A percentile compares a stretch with the other conserved stretches of the same genome.
These are phyloP conservation scores for Volutella citrinella DNA, from an alignment of 2,329 filamentous ascomycete genomes.

Conservation along the genomic window DNA sequence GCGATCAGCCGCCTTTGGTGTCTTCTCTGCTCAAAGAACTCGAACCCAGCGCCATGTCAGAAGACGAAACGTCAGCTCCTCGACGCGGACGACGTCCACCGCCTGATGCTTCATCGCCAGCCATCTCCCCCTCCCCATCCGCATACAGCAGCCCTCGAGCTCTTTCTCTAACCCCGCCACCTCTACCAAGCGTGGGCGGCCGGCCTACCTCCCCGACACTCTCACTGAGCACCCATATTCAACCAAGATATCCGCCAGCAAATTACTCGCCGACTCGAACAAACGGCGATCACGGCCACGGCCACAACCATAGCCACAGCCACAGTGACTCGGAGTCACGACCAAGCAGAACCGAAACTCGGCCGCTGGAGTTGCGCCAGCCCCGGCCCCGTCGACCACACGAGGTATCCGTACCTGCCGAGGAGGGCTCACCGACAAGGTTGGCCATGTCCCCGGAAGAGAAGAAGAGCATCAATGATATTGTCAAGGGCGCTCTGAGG, in stretches of 20 bases:
- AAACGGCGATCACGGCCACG: slow-evolving; percentile 21
- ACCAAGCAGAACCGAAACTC: slow-evolving; percentile 22
- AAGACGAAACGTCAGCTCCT: slow-evolving; percentile 46
- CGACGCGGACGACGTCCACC: slow-evolving; percentile 28
- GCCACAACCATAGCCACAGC: slow-evolving; percentile 12
- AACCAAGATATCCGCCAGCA: slow-evolving; percentile 70
- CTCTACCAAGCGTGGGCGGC: slow-evolving; percentile 49
- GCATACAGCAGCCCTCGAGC: slow-evolving; percentile 66
- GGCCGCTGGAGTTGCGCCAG: slow-evolving; percentile 49
- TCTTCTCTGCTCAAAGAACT: slow-evolving; percentile 87
- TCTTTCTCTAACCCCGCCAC: slow-evolving; percentile 67
- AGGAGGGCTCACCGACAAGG: slow-evolving; percentile 68
- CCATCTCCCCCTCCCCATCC: slow-evolving; percentile 61
- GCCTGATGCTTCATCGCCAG: slow-evolving; percentile 54
- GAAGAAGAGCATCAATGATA: slow-evolving; percentile 84
- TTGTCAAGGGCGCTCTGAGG: slow-evolving; percentile 79
- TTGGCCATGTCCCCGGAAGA: slow-evolving; percentile 69
- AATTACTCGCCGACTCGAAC: slow-evolving; percentile 60
- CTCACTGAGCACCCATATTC: slow-evolving; percentile 67
- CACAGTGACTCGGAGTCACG: slow-evolving; percentile 20
- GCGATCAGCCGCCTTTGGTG: slow-evolving; percentile 72
- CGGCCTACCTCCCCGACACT: slow-evolving; percentile 64
- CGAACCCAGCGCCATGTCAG: slow-evolving; percentile 60
- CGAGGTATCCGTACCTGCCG: slow-evolving; percentile 43
- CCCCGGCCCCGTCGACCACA: slow-evolving; percentile 48